Conservation (phyloP, 2,329 filamentous ascomycete genomes). For the Epichloe sylvatica region DNA sequence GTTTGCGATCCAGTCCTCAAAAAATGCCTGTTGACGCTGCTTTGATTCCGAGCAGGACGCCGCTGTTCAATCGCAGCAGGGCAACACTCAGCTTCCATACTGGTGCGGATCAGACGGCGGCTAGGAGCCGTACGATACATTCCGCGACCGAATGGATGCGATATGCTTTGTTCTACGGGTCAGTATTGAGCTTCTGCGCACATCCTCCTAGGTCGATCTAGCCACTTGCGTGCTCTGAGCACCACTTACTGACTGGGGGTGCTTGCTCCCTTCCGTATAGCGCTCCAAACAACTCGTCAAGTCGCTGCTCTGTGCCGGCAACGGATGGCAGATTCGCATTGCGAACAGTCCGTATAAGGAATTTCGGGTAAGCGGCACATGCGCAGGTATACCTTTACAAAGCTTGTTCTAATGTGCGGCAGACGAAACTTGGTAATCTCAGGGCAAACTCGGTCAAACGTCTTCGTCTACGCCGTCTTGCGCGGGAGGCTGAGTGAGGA, state of each 20-base stretch:
- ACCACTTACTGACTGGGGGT: too few relatives aligned
- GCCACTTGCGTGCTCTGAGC: too few relatives aligned
- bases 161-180: constrained; percentile 12
- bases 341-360: constrained; percentile 15
- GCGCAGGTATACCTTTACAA: too few relatives aligned
- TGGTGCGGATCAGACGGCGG: constrained; percentile 17
- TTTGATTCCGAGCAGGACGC: background rate
- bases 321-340: constrained; percentile 10
- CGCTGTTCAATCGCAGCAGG: constrained; percentile 15
- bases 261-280: background rate
- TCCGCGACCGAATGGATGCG: constrained; percentile 13
- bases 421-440: background rate
- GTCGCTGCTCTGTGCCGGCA: constrained; percentile 12
- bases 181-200: background rate
- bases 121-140: constrained; percentile 16
- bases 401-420: background rate
- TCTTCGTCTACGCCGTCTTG: too few relatives aligned
- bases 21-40: too few relatives aligned
- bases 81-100: constrained; percentile 10
- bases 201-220: too few relatives aligned
- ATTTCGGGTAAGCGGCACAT: constrained; percentile 7
- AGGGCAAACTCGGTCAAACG: background rate
- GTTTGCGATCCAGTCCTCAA: too few relatives aligned
- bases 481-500: too few relatives aligned
- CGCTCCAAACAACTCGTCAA: constrained; percentile 17